A percentile compares a stretch with the other conserved stretches of the same genome.
Evolutionary conservation across 768 basidiomycete species (phyloP).

Genomic region (Lentinula sp.): DNA sequence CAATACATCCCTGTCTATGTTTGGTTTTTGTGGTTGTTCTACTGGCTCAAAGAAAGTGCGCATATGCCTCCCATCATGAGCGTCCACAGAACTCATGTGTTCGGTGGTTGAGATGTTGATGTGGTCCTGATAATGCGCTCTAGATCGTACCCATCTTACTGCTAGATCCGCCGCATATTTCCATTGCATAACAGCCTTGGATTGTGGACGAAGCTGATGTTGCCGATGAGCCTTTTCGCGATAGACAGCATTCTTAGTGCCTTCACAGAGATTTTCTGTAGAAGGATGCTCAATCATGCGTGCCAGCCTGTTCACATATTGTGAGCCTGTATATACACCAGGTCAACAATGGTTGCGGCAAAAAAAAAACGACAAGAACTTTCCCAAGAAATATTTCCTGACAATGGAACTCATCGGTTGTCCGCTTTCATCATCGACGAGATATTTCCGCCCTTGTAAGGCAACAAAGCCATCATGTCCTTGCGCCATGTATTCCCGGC

Average conservation of each 20-base stretch:
- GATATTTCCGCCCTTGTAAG: slow-evolving; percentile 56
- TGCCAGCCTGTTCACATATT: slow-evolving; percentile 64
- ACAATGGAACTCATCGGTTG: slow-evolving; percentile 74
- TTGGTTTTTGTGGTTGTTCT: neutral
- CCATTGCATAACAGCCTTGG: slow-evolving; percentile 36
- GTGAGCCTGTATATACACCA: slow-evolving; percentile 42
- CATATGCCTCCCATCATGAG: slow-evolving; percentile 53
- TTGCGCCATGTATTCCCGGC: slow-evolving; percentile 79
- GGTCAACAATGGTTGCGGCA: slow-evolving; percentile 1
- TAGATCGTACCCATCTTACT: slow-evolving; percentile 40
- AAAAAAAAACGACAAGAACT: slow-evolving; percentile 2
- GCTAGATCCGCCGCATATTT: slow-evolving; percentile 35
- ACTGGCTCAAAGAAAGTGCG: slow-evolving; percentile 16
- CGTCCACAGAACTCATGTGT: slow-evolving; percentile 76
- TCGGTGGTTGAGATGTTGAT: slow-evolving; percentile 57
- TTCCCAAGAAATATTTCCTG: slow-evolving; percentile 80
- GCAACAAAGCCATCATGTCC: slow-evolving; percentile 80
- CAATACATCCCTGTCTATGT: slow-evolving; percentile 40
- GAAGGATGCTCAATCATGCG: slow-evolving; percentile 26
- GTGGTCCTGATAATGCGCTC: slow-evolving; percentile 49
- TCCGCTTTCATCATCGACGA: slow-evolving; percentile 83
- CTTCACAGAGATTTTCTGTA: slow-evolving; percentile 29
- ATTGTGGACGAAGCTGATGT: slow-evolving; percentile 9
- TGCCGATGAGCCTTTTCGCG: slow-evolving; percentile 38
- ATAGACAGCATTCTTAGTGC: slow-evolving; percentile 37